Evolutionary conservation across 2,329 filamentous ascomycete species (phyloP).

Genomic region (Ophiosphaerella korrae): DNA sequence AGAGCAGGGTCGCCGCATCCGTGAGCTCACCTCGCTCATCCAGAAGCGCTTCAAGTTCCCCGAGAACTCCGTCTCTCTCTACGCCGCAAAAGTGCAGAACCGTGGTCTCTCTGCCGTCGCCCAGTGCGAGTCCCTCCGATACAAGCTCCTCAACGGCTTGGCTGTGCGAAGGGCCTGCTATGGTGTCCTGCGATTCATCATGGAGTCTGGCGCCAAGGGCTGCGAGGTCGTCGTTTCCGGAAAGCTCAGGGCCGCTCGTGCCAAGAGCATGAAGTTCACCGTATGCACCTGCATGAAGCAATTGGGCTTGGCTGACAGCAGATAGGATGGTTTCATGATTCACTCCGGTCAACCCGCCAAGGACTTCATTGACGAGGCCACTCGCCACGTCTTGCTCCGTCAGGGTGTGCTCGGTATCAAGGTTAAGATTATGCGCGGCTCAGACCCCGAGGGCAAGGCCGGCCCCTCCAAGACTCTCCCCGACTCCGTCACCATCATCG

Average conservation of each 20-base stretch:
- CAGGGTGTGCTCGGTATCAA: conserved; percentile 99
- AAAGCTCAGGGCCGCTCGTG: conserved; percentile 98
- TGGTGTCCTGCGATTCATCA: conserved; percentile 99
- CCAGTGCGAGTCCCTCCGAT: conserved; percentile 99
- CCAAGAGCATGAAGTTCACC: conserved; percentile 99
- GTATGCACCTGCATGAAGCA: conserved; percentile 54
- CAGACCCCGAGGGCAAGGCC: conserved; percentile 98
- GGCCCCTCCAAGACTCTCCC: conserved; percentile 96
- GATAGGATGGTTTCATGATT: conserved; percentile 97
- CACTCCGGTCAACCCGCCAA: conserved; percentile 99
- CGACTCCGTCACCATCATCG: conserved; percentile 98
- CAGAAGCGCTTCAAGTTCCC: conserved; percentile 99
- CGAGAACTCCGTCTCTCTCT: conserved; percentile 99
- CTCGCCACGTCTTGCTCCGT: conserved; percentile 98
- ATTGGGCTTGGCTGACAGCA: conserved; percentile 20
- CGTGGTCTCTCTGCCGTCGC: conserved; percentile 99
- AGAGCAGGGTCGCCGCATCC: conserved; percentile 99
- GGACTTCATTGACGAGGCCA: conserved; percentile 99
- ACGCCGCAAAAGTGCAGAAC: conserved; percentile 99
- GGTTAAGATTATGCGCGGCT: conserved; percentile 99
- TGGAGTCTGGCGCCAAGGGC: conserved; percentile 99
- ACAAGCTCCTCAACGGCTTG: conserved; percentile 99
- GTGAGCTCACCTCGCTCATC: conserved; percentile 99
- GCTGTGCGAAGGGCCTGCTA: conserved; percentile 99
- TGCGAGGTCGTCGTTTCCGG: conserved; percentile 99